These are phyloP conservation scores for Geotrichum histeridarum DNA, from an alignment of 1,139 yeast species.

Conservation along the genomic window DNA sequence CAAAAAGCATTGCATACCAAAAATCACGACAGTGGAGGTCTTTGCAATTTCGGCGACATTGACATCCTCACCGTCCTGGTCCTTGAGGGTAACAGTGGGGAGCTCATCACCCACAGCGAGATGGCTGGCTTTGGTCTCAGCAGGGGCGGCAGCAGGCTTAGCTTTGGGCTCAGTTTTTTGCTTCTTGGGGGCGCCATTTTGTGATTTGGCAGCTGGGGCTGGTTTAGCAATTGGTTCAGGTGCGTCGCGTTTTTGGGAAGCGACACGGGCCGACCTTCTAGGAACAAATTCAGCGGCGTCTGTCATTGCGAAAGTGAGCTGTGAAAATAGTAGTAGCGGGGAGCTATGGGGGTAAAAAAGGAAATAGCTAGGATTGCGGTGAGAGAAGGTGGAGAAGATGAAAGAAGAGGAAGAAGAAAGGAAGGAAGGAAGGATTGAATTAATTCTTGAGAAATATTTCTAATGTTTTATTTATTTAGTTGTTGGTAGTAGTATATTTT, in stretches of 20 bases:
- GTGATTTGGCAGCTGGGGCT: neutral
- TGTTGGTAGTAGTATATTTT: neutral
- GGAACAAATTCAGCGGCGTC: slow-evolving; percentile 16
- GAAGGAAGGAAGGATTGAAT: neutral
- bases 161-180: slow-evolving; percentile 10
- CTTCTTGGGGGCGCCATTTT: slow-evolving; percentile 10
- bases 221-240: slow-evolving; percentile 12
- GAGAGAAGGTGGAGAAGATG: neutral
- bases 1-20: slow-evolving; percentile 42
- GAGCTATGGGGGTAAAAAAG: neutral
- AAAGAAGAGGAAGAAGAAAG: slow-evolving; percentile 2
- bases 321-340: neutral
- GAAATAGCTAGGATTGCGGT: neutral
- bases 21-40: slow-evolving; percentile 39
- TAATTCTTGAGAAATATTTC: neutral
- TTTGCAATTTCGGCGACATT: slow-evolving; percentile 26
- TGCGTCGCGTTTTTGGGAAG: slow-evolving; percentile 19
- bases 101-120: slow-evolving; percentile 55
- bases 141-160: neutral
- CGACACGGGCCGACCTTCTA: slow-evolving; percentile 20
- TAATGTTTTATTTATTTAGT: neutral
- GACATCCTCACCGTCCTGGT: slow-evolving; percentile 64
- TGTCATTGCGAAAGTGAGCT: slow-evolving; percentile 11
- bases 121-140: neutral
- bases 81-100: slow-evolving; percentile 58